Conservation (phyloP, 176 grass and related monocot genomes). For the Neostapfia colusana region DNA sequence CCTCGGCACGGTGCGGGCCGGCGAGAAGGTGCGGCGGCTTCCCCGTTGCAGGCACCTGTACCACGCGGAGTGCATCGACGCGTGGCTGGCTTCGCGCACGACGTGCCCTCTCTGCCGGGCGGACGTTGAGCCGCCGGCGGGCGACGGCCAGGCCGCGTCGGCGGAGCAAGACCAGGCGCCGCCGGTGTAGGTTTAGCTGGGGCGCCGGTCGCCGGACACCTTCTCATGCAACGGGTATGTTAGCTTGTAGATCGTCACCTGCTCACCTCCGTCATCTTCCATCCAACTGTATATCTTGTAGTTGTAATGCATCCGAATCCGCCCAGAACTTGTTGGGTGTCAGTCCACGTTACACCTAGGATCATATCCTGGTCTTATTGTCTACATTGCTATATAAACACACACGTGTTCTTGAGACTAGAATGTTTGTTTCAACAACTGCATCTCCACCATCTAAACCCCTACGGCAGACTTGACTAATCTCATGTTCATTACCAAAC, state of each 20-base stretch:
- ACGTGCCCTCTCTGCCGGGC: slow-evolving; percentile 51
- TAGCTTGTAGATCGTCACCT: slow-evolving; percentile 5
- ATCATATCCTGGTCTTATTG: no score
- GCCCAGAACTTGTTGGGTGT: background rate
- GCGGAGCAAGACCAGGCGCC: background rate
- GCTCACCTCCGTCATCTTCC: background rate
- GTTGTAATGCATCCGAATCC: background rate
- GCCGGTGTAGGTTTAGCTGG: slow-evolving; percentile 21
- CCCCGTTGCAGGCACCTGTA: slow-evolving; percentile 48
- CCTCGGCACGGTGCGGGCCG: slow-evolving; percentile 31
- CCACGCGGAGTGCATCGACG: slow-evolving; percentile 57
- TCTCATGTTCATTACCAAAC: no score
- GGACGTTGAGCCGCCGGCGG: background rate
- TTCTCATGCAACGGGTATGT: background rate
- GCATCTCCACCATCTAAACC: no score
- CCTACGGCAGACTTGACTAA: no score
- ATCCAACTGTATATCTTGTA: background rate
- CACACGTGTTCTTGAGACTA: no score
- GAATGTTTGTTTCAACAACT: no score
- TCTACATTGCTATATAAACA: no score
- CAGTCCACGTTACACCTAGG: background rate
- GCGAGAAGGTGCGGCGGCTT: slow-evolving; percentile 46
- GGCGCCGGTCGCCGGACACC: background rate
- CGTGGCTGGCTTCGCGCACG: slow-evolving; percentile 41
- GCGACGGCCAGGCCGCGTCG: background rate